Percentiles rank a stretch among this genome's conserved stretches.
These are phyloP conservation scores for Silene vulgaris DNA, from an alignment of 179 eudicot species.

Conservation along the genomic window DNA sequence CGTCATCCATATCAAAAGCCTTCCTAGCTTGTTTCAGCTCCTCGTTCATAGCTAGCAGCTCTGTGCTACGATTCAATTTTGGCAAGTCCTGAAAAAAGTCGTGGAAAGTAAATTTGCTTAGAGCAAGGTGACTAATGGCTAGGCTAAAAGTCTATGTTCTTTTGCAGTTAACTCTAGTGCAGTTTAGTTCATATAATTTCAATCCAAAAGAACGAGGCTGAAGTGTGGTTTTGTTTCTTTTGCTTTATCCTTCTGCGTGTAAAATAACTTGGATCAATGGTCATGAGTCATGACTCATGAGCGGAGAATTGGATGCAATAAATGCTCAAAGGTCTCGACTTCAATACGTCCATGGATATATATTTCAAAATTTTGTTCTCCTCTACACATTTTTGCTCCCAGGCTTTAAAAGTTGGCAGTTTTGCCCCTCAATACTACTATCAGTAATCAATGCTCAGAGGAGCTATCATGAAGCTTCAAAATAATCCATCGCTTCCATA, in stretches of 20 bases:
- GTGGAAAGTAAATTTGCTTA: neutral
- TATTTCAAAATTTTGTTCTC: too few species aligned
- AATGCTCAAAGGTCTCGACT: neutral
- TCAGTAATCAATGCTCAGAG: too few species aligned
- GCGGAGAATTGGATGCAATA: neutral
- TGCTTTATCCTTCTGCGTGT: neutral
- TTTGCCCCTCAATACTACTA: too few species aligned
- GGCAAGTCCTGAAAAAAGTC: constrained; percentile 56
- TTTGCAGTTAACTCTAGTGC: neutral
- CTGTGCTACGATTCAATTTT: constrained; percentile 74
- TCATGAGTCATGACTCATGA: neutral
- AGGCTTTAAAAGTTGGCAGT: too few species aligned
- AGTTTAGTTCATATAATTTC: too few species aligned
- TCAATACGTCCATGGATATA: too few species aligned
- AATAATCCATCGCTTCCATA: too few species aligned
- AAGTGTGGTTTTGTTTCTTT: neutral
- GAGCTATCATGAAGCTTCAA: too few species aligned
- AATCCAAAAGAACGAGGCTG: neutral
- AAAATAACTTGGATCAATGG: neutral
- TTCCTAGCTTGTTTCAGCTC: constrained; percentile 95
- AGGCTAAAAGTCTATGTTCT: neutral
- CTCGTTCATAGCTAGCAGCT: constrained; percentile 85
- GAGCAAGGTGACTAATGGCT: neutral
- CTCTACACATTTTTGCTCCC: too few species aligned
- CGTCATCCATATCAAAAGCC: constrained; percentile 90